A percentile compares a stretch with the other conserved stretches of the same genome.
Conservation (phyloP, 73 alveolate species). For the Tetrahymena thermophila region DNA sequence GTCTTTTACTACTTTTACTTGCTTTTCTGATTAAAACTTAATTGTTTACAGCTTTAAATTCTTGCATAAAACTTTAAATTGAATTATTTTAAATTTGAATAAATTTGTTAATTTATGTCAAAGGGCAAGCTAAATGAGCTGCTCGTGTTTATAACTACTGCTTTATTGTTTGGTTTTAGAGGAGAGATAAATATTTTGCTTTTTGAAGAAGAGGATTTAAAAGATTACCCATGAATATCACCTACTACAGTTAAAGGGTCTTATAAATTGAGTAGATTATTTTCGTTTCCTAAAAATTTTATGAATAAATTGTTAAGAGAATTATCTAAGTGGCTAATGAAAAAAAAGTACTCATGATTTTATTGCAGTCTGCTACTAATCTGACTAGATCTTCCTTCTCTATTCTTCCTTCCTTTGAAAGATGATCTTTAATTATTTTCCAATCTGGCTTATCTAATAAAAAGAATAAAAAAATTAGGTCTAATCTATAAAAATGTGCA, state of each 20-base stretch:
- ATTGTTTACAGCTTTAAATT: too few relatives aligned
- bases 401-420: slow-evolving; percentile 75
- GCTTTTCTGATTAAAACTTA: too few relatives aligned
- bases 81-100: neutral
- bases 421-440: slow-evolving; percentile 68
- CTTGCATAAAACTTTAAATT: too few relatives aligned
- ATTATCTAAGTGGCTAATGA: slow-evolving; percentile 4
- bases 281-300: slow-evolving; percentile 65
- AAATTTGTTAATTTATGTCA: too few relatives aligned
- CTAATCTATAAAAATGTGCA: neutral
- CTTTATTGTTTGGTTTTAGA: neutral
- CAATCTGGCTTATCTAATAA: slow-evolving; percentile 73
- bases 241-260: slow-evolving; percentile 95
- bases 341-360: slow-evolving; percentile 54
- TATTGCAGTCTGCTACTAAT: slow-evolving; percentile 48
- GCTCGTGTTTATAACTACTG: neutral
- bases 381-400: slow-evolving; percentile 48
- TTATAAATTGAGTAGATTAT: slow-evolving; percentile 70
- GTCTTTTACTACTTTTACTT: too few relatives aligned
- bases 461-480: neutral
- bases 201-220: neutral
- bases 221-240: slow-evolving; percentile 86
- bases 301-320: neutral
- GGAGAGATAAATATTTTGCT: neutral
- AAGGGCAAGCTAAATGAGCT: neutral